Conservation (phyloP, 257 asterid species). For the Lycium barbarum region DNA sequence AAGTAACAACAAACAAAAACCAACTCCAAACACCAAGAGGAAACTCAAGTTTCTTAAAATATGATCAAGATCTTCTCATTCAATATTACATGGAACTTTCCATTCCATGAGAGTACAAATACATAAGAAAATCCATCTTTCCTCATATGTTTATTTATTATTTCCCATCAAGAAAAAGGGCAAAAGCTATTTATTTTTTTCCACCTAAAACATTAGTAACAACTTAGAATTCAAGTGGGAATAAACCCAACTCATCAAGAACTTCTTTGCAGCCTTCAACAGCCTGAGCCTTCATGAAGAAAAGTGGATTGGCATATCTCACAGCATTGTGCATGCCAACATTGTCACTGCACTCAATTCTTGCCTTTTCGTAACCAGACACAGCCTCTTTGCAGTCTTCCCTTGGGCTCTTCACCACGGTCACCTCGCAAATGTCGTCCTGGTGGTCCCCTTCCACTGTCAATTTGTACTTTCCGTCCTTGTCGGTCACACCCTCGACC, state of each 20-base stretch:
- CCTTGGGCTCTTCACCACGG: constrained; percentile 36
- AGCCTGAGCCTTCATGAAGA: constrained; percentile 39
- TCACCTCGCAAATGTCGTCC: constrained; percentile 52
- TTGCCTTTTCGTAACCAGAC: constrained; percentile 30
- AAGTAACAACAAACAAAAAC: not conserved
- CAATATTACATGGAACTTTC: not conserved
- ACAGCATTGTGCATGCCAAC: constrained; percentile 35
- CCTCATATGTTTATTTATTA: not conserved
- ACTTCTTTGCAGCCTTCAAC: constrained; percentile 32
- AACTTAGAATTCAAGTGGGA: not conserved
- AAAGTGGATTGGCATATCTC: constrained; percentile 51
- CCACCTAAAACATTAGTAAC: not conserved
- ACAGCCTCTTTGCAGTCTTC: constrained; percentile 40
- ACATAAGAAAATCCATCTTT: constrained; percentile 5
- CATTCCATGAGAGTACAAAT: not conserved
- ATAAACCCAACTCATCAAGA: constrained; percentile 38
- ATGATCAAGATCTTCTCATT: constrained; percentile 17
- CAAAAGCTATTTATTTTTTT: not conserved
- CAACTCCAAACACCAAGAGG: not conserved
- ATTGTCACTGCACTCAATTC: constrained; percentile 40
- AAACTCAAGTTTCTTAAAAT: not conserved
- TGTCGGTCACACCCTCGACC: constrained; percentile 32
- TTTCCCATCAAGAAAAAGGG: not conserved
- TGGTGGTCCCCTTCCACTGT: constrained; percentile 43
- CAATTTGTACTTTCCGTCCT: constrained; percentile 39